phyloP scores from a whole-genome alignment of 2,329 filamentous ascomycete genomes.

The Sporothrix brunneoviolacea region DNA sequence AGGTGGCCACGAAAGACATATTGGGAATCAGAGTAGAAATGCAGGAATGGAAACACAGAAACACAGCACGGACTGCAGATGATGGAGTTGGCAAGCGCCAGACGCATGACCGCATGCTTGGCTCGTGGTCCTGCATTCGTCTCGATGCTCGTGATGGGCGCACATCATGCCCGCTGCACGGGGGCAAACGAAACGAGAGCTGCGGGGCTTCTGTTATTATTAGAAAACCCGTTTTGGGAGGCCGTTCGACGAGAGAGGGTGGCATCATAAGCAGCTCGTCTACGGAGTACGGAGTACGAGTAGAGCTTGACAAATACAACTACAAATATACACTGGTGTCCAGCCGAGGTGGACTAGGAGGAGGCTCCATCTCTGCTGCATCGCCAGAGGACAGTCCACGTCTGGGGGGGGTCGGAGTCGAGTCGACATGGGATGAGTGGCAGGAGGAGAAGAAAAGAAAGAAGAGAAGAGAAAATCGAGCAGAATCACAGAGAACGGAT shows the following conservation, averaged over 20 bases:
- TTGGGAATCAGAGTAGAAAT: neutral
- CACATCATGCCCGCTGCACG: neutral
- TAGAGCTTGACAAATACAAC: neutral
- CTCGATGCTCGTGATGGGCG: too few relatives aligned
- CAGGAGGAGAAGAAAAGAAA: neutral
- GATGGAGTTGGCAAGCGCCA: too few relatives aligned
- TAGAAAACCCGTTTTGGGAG: neutral
- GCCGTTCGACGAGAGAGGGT: neutral
- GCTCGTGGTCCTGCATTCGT: too few relatives aligned
- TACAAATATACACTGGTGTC: too few relatives aligned
- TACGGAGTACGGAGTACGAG: neutral
- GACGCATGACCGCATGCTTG: conserved; percentile 5
- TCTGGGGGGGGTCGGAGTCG: neutral
- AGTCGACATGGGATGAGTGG: conserved; percentile 2
- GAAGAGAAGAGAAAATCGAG: neutral
- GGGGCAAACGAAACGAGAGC: conserved; percentile 6
- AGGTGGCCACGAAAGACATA: neutral
- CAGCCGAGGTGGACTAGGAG: neutral
- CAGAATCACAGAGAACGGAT: neutral
- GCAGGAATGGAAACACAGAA: neutral
- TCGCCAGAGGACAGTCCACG: neutral
- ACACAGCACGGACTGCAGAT: neutral
- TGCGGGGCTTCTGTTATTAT: neutral
- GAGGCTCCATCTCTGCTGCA: neutral
- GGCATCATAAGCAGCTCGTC: neutral